Evolutionary conservation across 2,329 filamentous ascomycete genomes (phyloP), one percentile per base, ranked within the genome.

Genomic region (Metarhizium brunneum): DNA sequence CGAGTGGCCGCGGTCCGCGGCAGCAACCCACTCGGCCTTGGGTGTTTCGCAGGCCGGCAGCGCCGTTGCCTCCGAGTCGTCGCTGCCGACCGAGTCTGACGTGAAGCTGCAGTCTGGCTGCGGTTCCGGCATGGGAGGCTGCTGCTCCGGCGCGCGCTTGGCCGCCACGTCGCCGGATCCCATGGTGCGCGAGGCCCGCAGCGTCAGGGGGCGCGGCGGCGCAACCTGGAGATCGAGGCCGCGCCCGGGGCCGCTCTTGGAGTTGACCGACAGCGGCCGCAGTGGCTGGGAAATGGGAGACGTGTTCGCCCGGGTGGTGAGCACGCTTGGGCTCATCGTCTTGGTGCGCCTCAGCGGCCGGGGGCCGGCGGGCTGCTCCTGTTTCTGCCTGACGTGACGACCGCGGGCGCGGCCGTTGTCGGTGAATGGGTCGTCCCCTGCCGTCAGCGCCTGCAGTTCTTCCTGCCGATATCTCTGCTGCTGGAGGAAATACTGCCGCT

Each of bases 381-480:
- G 54, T 10, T 47, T 14, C 13, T 57, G 50, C 36, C 52, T 51
- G 35, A 50, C 56, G 2, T 52, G 53, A 47, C 47, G 40, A 36
- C 25, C 52, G 0, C 53, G 52, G 0, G 49, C 50, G 1, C 36
- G 51, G 6, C 40, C 54, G n/a, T 47, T 45, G 25, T 68, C 68
- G 1, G 69, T 61, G 50, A 72, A 72, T 0, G 70, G 69, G 35
- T 72, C 70, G 25, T 63, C 56, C 2, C 3, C 53, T 2, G 20
- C 16, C 3, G 25, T 52, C 14, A 57, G 35, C 25, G 36, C 10
- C 52, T 43, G 42, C 1, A 38, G 13, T 11, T 54, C 52, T 11
- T 11, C 32, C 16, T n/a, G n/a, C n/a, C 20, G 45, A 20, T 30
- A 48, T 16, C 20, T 16, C 29, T 42, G 25, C 42, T 30, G 42